phyloP scores from a whole-genome alignment of 2,329 filamentous ascomycete species.

The Fusarium solani-melongenae region DNA sequence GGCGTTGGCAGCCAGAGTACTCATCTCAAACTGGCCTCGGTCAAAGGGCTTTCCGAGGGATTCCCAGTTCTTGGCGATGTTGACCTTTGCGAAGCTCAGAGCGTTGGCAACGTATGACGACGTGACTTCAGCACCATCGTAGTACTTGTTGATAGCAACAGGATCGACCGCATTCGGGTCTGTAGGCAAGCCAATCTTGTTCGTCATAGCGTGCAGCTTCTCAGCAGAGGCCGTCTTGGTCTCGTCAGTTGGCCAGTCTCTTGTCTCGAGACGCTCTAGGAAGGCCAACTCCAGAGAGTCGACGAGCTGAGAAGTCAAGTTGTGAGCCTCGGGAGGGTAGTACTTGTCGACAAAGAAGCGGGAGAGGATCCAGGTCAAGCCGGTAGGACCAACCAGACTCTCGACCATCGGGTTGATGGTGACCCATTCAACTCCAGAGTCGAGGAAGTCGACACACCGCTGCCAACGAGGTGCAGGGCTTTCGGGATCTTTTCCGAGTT shows the following conservation, averaged over 20 bases:
- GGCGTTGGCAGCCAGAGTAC: constrained; percentile 71
- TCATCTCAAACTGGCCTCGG: constrained; percentile 70
- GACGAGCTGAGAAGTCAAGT: constrained; percentile 76
- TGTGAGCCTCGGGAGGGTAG: constrained; percentile 74
- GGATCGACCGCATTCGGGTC: constrained; percentile 72
- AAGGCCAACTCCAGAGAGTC: constrained; percentile 76
- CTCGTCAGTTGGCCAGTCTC: constrained; percentile 73
- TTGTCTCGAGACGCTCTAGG: constrained; percentile 65
- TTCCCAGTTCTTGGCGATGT: constrained; percentile 63
- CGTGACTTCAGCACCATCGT: constrained; percentile 62
- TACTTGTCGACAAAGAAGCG: constrained; percentile 77
- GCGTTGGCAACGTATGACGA: constrained; percentile 68
- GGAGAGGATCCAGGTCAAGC: constrained; percentile 75
- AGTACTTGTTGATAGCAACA: constrained; percentile 65
- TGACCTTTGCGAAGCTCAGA: constrained; percentile 61
- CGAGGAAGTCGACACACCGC: constrained; percentile 7
- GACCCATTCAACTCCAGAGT: constrained; percentile 20
- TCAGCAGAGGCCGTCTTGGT: constrained; percentile 69
- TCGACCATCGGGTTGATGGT: background rate
- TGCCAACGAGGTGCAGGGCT: constrained; percentile 17
- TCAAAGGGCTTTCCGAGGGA: constrained; percentile 69
- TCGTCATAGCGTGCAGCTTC: constrained; percentile 74
- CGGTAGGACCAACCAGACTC: constrained; percentile 31
- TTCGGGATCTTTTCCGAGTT: constrained; percentile 59
- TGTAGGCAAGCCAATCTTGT: constrained; percentile 76